Percentiles rank a stretch among this genome's conserved stretches.
These are phyloP conservation scores for Penicillium occitanis DNA, from an alignment of 2,329 filamentous ascomycete genomes.

Conservation along the genomic window DNA sequence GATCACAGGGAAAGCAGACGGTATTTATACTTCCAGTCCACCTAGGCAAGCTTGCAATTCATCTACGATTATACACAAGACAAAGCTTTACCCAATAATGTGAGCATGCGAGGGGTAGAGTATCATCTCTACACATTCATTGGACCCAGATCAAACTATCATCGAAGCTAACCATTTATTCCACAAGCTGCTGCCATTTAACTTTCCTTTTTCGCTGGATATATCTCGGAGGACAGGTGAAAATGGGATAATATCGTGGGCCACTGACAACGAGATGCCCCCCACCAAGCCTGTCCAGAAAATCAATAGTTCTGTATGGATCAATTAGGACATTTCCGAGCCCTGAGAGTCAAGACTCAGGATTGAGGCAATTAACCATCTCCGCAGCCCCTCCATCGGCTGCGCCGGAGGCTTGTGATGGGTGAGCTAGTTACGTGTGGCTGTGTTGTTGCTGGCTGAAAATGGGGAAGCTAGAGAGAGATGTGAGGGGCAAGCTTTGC, in stretches of 20 bases:
- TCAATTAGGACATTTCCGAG: neutral
- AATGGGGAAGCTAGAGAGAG: neutral
- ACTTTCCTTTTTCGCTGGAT: neutral
- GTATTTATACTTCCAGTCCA: neutral
- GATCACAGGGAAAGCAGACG: neutral
- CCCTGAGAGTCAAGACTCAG: neutral
- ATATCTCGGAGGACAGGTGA: neutral
- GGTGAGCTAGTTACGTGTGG: conserved; percentile 6
- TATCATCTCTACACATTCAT: neutral
- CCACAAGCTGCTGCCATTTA: neutral
- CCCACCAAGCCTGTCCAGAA: conserved; percentile 2
- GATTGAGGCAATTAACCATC: conserved; percentile 14
- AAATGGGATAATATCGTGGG: neutral
- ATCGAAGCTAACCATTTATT: neutral
- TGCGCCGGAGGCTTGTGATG: conserved; percentile 12
- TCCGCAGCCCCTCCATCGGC: conserved; percentile 14
- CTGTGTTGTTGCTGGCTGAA: conserved; percentile 12
- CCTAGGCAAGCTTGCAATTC: neutral
- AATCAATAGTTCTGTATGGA: neutral
- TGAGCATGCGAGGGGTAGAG: conserved; percentile 11
- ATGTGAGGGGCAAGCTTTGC: conserved; percentile 6
- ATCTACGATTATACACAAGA: neutral
- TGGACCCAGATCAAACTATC: conserved; percentile 7
- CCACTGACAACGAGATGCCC: neutral
- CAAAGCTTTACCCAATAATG: conserved; percentile 11